These are phyloP conservation scores for Wickerhamomyces rabaulensis DNA, from an alignment of 805 yeast species.

Conservation along the genomic window DNA sequence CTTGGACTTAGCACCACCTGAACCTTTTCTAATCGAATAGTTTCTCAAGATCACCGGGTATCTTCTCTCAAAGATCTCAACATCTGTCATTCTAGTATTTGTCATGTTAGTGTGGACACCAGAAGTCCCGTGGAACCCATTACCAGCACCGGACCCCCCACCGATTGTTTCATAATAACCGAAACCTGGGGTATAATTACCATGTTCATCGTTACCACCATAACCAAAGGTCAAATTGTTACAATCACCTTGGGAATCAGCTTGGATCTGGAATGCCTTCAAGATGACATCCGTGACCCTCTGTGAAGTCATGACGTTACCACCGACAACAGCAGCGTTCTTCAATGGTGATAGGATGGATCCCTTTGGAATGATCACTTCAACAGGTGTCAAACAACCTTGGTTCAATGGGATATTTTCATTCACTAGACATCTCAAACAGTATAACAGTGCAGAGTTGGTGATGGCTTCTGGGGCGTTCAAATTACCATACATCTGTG, in stretches of 20 bases:
- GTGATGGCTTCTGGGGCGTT: conserved; percentile 93
- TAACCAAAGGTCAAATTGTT: conserved; percentile 91
- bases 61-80: conserved; percentile 82
- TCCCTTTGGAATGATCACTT: conserved; percentile 56
- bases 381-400: conserved; percentile 82
- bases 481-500: conserved; percentile 83
- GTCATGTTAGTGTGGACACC: conserved; percentile 96
- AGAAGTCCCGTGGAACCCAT: conserved; percentile 77
- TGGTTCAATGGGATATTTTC: conserved; percentile 90
- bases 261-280: conserved; percentile 82
- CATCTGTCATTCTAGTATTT: conserved; percentile 87
- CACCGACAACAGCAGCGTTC: conserved; percentile 92
- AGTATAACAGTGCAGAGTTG: conserved; percentile 82
- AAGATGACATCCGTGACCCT: conserved; percentile 85
- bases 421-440: conserved; percentile 76
- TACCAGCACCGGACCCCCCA: conserved; percentile 93
- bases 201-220: conserved; percentile 50
- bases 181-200: conserved; percentile 57
- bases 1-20: conserved; percentile 73
- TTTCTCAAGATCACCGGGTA: conserved; percentile 78
- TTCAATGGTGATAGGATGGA: conserved; percentile 68
- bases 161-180: conserved; percentile 95
- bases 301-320: conserved; percentile 93
- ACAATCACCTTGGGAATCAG: conserved; percentile 95
- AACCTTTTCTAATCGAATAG: conserved; percentile 60